Percentiles rank a stretch among this genome's conserved stretches.
These are phyloP conservation scores for Postia placenta DNA, from an alignment of 768 basidiomycete species.

Conservation along the genomic window DNA sequence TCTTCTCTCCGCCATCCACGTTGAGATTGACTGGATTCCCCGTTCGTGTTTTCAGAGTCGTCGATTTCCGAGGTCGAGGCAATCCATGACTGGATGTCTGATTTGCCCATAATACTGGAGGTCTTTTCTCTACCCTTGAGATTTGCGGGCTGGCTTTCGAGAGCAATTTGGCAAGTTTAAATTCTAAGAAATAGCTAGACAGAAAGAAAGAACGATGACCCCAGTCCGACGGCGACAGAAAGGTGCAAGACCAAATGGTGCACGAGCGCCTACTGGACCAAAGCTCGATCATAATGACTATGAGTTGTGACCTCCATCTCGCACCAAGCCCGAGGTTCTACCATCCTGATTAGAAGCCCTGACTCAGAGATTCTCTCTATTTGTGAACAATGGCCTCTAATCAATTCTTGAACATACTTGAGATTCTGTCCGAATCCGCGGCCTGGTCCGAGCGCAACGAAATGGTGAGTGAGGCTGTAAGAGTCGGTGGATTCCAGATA, in stretches of 20 bases:
- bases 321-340: no score
- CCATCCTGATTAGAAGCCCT: no score
- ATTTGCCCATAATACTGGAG: slow-evolving; percentile 26
- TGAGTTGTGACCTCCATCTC: no score
- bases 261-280: no score
- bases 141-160: slow-evolving; percentile 34
- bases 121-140: slow-evolving; percentile 42
- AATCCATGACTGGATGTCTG: slow-evolving; percentile 63
- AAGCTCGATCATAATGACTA: no score
- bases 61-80: slow-evolving; percentile 33
- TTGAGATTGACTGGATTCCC: slow-evolving; percentile 13
- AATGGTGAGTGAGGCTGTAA: slow-evolving; percentile 6
- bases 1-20: slow-evolving; percentile 47
- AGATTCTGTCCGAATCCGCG: slow-evolving; percentile 8
- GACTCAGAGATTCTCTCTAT: no score
- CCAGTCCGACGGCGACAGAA: no score
- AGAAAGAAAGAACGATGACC: no score
- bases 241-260: no score
- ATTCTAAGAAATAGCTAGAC: background rate
- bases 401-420: slow-evolving; percentile 6
- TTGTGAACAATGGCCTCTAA: background rate
- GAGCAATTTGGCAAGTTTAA: slow-evolving; percentile 18
- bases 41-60: slow-evolving; percentile 27
- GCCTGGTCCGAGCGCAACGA: slow-evolving; percentile 19
- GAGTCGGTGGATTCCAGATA: background rate